Evolutionary conservation across 805 yeast genomes (phyloP).

Genomic region (Kuraishia molischiana): DNA sequence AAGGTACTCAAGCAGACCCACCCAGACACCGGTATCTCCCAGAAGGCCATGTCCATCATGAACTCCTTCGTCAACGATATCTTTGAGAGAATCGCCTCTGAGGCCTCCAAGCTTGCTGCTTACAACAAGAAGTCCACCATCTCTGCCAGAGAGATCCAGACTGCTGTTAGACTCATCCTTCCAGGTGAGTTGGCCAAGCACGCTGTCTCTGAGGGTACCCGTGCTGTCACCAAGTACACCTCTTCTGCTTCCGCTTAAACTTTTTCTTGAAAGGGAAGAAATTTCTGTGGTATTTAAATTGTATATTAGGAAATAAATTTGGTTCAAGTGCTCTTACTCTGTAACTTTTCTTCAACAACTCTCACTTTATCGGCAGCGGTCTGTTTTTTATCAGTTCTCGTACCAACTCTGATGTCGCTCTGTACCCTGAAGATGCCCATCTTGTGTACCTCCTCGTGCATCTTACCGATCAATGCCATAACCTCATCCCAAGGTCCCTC

Average conservation of each 20-base stretch:
- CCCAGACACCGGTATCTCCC: constrained; percentile 94
- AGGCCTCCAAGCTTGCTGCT: constrained; percentile 90
- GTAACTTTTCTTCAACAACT: constrained; percentile 45
- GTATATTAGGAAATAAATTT: constrained; percentile 2
- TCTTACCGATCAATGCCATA: constrained; percentile 63
- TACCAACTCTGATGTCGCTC: constrained; percentile 80
- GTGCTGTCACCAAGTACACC: constrained; percentile 95
- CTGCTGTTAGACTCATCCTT: constrained; percentile 94
- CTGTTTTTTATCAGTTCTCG: constrained; percentile 67
- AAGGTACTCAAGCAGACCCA: constrained; percentile 91
- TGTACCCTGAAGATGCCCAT: constrained; percentile 73
- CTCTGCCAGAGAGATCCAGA: constrained; percentile 96
- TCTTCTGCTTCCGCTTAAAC: constrained; percentile 39
- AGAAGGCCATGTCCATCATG: constrained; percentile 90
- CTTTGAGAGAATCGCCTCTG: constrained; percentile 87
- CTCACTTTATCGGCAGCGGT: constrained; percentile 65
- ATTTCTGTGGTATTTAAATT: constrained; percentile 1
- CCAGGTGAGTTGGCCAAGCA: constrained; percentile 99
- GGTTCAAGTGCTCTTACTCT: background rate
- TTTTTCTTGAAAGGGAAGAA: background rate
- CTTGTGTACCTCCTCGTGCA: constrained; percentile 65
- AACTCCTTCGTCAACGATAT: constrained; percentile 90
- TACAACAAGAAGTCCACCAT: constrained; percentile 91
- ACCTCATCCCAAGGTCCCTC: constrained; percentile 94
- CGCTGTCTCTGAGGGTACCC: constrained; percentile 97